Percentiles rank a stretch among this genome's conserved stretches.
Evolutionary conservation across 768 basidiomycete genomes (phyloP).

Genomic region (Ramaria rubella): DNA sequence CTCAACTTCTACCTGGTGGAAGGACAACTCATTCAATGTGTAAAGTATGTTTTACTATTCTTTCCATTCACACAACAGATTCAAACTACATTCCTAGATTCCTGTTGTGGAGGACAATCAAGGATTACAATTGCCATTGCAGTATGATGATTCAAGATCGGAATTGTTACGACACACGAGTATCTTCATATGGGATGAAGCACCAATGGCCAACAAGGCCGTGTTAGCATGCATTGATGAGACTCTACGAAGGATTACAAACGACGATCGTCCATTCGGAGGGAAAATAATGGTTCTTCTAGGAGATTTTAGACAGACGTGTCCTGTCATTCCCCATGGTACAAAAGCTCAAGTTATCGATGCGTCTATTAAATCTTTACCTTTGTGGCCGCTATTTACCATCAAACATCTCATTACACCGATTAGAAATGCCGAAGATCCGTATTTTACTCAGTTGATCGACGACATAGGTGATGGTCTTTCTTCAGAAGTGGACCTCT

Average conservation of each 20-base stretch:
- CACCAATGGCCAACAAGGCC: background rate
- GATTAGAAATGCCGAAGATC: conserved; percentile 33
- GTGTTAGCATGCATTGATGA: conserved; percentile 27
- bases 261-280: conserved; percentile 28
- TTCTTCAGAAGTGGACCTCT: conserved; percentile 20
- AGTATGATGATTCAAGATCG: background rate
- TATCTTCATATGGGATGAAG: background rate
- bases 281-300: conserved; percentile 32
- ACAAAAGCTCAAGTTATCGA: conserved; percentile 23
- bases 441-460: conserved; percentile 29
- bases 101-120: background rate
- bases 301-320: conserved; percentile 37
- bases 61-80: background rate
- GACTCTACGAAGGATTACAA: conserved; percentile 23
- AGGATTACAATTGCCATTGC: background rate
- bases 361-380: conserved; percentile 32
- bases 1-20: conserved; percentile 33
- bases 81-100: background rate
- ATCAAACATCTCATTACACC: conserved; percentile 25
- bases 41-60: conserved; percentile 21
- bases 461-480: conserved; percentile 34
- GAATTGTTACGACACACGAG: background rate
- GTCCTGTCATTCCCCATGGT: conserved; percentile 30
- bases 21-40: conserved; percentile 34
- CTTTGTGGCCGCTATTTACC: conserved; percentile 27